Evolutionary conservation across 83 land plant genomes (phyloP).

Genomic region (Thuja plicata): DNA sequence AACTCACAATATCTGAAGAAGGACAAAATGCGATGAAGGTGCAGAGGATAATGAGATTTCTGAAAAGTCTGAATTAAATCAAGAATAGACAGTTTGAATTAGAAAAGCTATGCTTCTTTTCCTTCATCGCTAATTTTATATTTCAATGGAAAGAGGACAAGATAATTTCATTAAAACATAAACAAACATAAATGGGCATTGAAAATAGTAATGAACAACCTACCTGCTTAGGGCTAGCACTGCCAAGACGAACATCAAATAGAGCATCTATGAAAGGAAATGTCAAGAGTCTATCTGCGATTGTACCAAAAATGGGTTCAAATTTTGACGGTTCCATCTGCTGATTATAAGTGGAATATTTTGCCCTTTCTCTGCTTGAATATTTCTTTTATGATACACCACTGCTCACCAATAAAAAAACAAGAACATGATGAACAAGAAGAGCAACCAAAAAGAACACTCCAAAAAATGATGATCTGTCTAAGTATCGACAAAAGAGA

Average conservation of each 20-base stretch:
- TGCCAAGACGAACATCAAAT: conserved; percentile 96
- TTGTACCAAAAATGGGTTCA: conserved; percentile 48
- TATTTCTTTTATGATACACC: too few species aligned
- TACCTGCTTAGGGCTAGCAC: conserved; percentile 97
- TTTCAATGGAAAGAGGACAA: not conserved
- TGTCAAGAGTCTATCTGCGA: conserved; percentile 62
- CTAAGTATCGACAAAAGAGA: too few species aligned
- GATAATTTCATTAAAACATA: not conserved
- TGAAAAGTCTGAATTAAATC: conserved; percentile 53
- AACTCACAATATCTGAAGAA: conserved; percentile 76
- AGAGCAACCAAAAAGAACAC: too few species aligned
- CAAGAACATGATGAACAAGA: too few species aligned
- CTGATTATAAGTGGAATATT: conserved; percentile 42
- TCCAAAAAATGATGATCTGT: too few species aligned
- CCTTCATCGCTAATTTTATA: not conserved
- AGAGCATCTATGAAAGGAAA: conserved; percentile 82
- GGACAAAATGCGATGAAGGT: conserved; percentile 52
- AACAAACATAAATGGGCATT: not conserved
- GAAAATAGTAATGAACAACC: not conserved
- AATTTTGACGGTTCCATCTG: conserved; percentile 30
- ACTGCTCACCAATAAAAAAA: too few species aligned
- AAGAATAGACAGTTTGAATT: not conserved
- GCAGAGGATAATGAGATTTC: conserved; percentile 30
- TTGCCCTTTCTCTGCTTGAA: conserved; percentile 16
- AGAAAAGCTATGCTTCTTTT: not conserved